Conservation (phyloP, 768 basidiomycete genomes). For the Russula griseocarnosa region DNA sequence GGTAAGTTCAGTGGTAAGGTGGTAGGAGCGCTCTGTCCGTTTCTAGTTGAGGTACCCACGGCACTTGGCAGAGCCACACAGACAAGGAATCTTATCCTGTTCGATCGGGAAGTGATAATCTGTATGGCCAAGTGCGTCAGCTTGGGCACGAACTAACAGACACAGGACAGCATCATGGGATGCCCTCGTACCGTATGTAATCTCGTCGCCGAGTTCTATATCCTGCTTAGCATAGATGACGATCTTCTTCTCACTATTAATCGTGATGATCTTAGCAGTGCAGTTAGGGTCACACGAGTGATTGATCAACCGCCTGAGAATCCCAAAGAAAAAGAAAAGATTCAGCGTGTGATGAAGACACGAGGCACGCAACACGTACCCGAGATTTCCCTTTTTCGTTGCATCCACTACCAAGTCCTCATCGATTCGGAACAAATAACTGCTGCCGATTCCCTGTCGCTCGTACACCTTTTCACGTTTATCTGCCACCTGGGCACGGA, state of each 20-base stretch:
- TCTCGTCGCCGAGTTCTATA: conserved; percentile 95
- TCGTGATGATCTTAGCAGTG: conserved; percentile 86
- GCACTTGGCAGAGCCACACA: conserved; percentile 87
- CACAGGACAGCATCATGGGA: background rate
- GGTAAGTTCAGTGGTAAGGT: conserved; percentile 22
- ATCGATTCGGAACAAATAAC: conserved; percentile 96
- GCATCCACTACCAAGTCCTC: conserved; percentile 98
- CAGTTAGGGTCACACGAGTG: conserved; percentile 97
- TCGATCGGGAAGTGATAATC: conserved; percentile 99
- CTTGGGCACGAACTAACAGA: background rate
- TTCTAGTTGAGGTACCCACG: conserved; percentile 93
- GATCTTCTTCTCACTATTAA: conserved; percentile 93
- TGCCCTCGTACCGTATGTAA: conserved; percentile 80
- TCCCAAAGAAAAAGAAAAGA: background rate
- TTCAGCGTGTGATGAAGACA: background rate
- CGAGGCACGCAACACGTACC: conserved; percentile 52
- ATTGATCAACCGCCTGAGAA: conserved; percentile 85
- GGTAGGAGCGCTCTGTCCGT: conserved; percentile 14
- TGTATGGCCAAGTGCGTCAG: conserved; percentile 33
- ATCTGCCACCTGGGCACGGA: conserved; percentile 92
- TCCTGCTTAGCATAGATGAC: conserved; percentile 98
- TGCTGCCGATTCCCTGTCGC: conserved; percentile 94
- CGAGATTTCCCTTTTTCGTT: conserved; percentile 97
- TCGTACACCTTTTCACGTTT: conserved; percentile 97
- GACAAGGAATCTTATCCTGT: conserved; percentile 93